Evolutionary conservation across 2,329 filamentous ascomycete species (phyloP).

Genomic region (Colletotrichum plurivorum): DNA sequence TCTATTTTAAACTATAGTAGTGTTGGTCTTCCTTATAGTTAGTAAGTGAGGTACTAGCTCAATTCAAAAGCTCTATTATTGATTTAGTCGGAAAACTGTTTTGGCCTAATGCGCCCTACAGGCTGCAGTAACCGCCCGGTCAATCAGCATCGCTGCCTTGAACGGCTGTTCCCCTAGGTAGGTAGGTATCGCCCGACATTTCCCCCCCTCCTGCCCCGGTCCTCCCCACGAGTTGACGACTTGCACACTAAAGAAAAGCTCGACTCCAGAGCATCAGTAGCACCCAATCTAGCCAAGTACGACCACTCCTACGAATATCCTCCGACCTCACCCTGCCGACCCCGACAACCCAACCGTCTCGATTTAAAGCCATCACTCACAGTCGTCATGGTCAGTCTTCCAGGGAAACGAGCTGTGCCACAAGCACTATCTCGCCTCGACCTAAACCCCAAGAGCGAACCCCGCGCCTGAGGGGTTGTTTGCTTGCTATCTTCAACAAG

Average conservation of each 20-base stretch:
- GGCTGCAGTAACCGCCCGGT: slow-evolving; percentile 9
- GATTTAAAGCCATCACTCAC: neutral
- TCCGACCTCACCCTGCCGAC: slow-evolving; percentile 16
- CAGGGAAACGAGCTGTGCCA: neutral
- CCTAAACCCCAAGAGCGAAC: slow-evolving; percentile 9
- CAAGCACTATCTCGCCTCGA: slow-evolving; percentile 4
- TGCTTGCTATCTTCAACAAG: slow-evolving; percentile 14
- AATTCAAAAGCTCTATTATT: too few relatives aligned
- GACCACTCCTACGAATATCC: slow-evolving; percentile 26
- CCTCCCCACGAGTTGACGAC: slow-evolving; percentile 39
- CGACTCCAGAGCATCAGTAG: slow-evolving; percentile 32
- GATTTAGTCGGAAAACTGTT: neutral
- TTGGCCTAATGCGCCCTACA: neutral
- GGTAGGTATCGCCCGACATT: slow-evolving; percentile 25
- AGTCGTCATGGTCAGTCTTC: slow-evolving; percentile 31
- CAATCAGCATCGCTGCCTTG: slow-evolving; percentile 30
- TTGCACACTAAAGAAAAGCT: slow-evolving; percentile 43
- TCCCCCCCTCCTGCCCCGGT: slow-evolving; percentile 36
- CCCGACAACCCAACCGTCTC: neutral
- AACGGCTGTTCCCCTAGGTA: slow-evolving; percentile 30
- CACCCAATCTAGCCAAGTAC: slow-evolving; percentile 33
- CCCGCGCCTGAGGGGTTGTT: slow-evolving; percentile 40
- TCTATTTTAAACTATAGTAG: too few relatives aligned
- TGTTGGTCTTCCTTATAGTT: too few relatives aligned
- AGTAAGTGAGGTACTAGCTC: too few relatives aligned